Percentiles rank a stretch among this genome's conserved stretches.
These are phyloP conservation scores for Wickerhamomyces ciferrii DNA, from an alignment of 805 yeast genomes.

Conservation along the genomic window DNA sequence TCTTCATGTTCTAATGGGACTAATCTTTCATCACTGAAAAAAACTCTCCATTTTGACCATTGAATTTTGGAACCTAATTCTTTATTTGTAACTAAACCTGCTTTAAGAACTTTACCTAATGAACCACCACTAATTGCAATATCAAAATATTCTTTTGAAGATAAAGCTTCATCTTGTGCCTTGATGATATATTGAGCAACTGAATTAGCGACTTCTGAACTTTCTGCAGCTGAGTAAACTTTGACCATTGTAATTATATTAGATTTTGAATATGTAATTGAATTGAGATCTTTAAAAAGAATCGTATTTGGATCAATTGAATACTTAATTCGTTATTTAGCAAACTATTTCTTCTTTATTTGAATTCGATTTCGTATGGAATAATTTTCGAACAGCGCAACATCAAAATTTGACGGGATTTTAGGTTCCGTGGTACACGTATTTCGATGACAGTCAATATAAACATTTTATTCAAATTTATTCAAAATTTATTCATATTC, in stretches of 20 bases:
- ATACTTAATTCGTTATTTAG: no score
- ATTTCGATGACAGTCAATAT: background rate
- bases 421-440: background rate
- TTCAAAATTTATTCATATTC: no score
- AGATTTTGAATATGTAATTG: background rate
- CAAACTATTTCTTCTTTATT: background rate
- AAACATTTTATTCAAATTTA: background rate
- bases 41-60: conserved; percentile 78
- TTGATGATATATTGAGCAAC: conserved; percentile 60
- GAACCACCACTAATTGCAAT: conserved; percentile 93
- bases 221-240: conserved; percentile 38
- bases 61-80: conserved; percentile 38
- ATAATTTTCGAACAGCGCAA: background rate
- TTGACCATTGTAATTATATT: conserved; percentile 27
- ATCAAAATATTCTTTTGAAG: conserved; percentile 41
- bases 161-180: conserved; percentile 57
- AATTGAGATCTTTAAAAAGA: no score
- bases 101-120: conserved; percentile 60
- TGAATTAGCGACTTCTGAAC: conserved; percentile 55
- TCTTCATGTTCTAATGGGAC: conserved; percentile 80
- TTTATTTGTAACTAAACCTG: conserved; percentile 59
- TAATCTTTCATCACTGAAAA: conserved; percentile 86
- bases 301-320: no score
- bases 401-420: background rate
- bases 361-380: background rate